Evolutionary conservation across 2,329 filamentous ascomycete species (phyloP).

Genomic region (Arthrocladium fulminans): DNA sequence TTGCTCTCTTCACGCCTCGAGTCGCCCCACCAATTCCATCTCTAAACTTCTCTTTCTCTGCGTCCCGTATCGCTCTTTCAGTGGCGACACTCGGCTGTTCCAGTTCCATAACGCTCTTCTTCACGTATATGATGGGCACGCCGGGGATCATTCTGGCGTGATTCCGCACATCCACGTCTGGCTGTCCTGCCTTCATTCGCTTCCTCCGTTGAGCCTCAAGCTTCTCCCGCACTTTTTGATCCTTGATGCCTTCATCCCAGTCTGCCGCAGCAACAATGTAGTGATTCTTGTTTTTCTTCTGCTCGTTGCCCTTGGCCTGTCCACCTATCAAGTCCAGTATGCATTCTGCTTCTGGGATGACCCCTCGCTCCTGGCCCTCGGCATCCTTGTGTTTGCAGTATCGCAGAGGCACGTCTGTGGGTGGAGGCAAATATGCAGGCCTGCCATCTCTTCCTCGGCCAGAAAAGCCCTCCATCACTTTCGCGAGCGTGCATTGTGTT

Average conservation of each 20-base stretch:
- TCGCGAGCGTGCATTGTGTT: conserved; percentile 53
- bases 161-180: conserved; percentile 30
- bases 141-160: conserved; percentile 37
- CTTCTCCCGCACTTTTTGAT: conserved; percentile 15
- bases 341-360: conserved; percentile 29
- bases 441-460: conserved; percentile 26
- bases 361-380: conserved; percentile 25
- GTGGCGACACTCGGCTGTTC: conserved; percentile 40
- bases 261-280: conserved; percentile 40
- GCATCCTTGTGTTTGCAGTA: conserved; percentile 41
- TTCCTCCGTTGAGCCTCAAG: conserved; percentile 26
- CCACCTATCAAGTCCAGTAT: conserved; percentile 35
- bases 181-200: conserved; percentile 23
- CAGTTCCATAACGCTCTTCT: conserved; percentile 43
- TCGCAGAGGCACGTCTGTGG: conserved; percentile 36
- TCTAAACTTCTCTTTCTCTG: conserved; percentile 40
- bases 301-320: conserved; percentile 24
- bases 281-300: conserved; percentile 40
- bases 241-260: conserved; percentile 21
- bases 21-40: conserved; percentile 31
- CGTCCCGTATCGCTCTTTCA: conserved; percentile 33
- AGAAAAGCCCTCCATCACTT: conserved; percentile 26
- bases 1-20: conserved; percentile 30
- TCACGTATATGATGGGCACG: conserved; percentile 43
- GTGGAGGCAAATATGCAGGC: conserved; percentile 37